phyloP scores from a whole-genome alignment of 1,284 basidiomycete species.

The Ceraceosorus guamensis region DNA sequence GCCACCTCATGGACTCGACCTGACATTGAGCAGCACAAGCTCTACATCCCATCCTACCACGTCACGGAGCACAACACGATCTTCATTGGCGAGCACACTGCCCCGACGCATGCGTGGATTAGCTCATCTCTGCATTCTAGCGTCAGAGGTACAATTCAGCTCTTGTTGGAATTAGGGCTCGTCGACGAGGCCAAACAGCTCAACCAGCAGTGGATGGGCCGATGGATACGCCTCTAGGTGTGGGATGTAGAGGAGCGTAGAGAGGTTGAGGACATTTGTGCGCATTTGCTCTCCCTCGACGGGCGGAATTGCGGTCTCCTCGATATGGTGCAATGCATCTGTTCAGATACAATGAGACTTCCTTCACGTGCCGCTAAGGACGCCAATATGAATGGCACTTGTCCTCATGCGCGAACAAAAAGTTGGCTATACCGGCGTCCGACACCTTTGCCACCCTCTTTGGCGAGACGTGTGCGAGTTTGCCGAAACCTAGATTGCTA shows the following conservation, averaged over 20 bases:
- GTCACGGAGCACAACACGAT: slow-evolving; percentile 27
- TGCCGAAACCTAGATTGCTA: too few species aligned
- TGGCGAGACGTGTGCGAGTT: too few species aligned
- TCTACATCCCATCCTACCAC: slow-evolving; percentile 32
- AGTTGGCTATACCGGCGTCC: too few species aligned
- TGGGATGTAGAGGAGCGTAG: neutral
- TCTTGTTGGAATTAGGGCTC: slow-evolving; percentile 29
- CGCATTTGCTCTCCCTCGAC: too few species aligned
- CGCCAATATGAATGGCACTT: too few species aligned
- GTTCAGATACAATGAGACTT: too few species aligned
- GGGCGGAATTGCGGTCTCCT: too few species aligned
- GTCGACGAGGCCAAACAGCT: slow-evolving; percentile 35
- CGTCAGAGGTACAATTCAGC: slow-evolving; percentile 26
- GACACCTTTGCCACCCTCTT: too few species aligned
- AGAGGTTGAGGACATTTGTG: too few species aligned
- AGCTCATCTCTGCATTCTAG: slow-evolving; percentile 25
- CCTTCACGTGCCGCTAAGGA: too few species aligned
- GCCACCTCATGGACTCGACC: slow-evolving; percentile 29
- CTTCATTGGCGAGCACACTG: slow-evolving; percentile 34
- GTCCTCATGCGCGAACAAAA: too few species aligned
- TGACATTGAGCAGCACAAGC: slow-evolving; percentile 25
- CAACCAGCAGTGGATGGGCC: slow-evolving; percentile 5
- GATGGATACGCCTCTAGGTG: slow-evolving; percentile 2
- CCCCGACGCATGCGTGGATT: slow-evolving; percentile 32
- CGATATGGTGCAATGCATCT: too few species aligned